Evolutionary conservation across 2,329 filamentous ascomycete genomes (phyloP), one percentile per base, ranked within the genome.

Genomic region (Pseudopyrenochaeta lycopersici): DNA sequence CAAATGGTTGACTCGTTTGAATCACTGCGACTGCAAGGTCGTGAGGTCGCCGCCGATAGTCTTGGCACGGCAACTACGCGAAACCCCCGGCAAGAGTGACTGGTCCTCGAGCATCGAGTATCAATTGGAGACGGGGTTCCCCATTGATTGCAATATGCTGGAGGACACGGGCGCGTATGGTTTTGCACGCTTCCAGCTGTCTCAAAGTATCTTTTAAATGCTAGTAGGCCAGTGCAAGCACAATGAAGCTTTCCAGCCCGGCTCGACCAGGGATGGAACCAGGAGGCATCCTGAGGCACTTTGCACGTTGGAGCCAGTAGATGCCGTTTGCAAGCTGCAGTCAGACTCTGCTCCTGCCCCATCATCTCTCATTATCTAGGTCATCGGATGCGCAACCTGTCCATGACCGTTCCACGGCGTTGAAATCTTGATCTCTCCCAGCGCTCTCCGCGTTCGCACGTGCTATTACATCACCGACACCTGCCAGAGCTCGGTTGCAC

Each of bases 391-490:
- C 36, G 30, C 23, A 33, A 31, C 29, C 36, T 45, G 3, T n/a
- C n/a, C 36, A 23, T 45, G 38, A 40, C 10, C 33, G 18, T 31
- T 14, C 20, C 35, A 32, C 45, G 47, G 35, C 23, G 23, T 18
- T 17, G 33, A 52, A 58, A 49, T 54, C 60, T 43, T 58, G 62
- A 46, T 61, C 47, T 59, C 46, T 48, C 27, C 40, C 49, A 48
- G 23, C 30, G 50, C 48, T 47, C 60, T 58, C 65, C 62, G 60
- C 62, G 56, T 58, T 52, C 23, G 63, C 65, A 67, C 63, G 65
- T 67, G 65, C 63, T 51, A 66, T 67, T 66, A 68, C 65, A 67
- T 68, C 65, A 67, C 57, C 46, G 48, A 20, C 52, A 31, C 46
- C 39, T 27, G 10, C 45, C 49, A 49, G 50, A 63, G 58, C 64